Evolutionary conservation across 2,329 filamentous ascomycete genomes (phyloP).

Genomic region (Magnaporthiopsis incrustans): DNA sequence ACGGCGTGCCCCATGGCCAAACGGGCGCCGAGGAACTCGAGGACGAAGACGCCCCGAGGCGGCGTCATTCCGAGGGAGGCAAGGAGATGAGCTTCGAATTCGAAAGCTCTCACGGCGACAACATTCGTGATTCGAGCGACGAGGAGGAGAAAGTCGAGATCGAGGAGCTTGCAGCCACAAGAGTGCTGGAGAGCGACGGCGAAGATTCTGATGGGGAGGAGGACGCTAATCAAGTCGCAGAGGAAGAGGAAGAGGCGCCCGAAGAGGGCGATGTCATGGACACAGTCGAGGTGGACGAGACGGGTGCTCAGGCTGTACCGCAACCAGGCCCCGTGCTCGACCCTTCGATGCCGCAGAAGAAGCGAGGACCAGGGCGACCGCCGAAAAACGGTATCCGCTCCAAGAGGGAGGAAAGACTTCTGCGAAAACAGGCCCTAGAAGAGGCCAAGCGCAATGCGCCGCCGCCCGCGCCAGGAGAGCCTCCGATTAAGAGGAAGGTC

Average conservation of each 20-base stretch:
- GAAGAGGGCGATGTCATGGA: slow-evolving; percentile 21
- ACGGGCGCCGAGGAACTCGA: slow-evolving; percentile 53
- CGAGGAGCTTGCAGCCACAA: slow-evolving; percentile 9
- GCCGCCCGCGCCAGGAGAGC: slow-evolving; percentile 36
- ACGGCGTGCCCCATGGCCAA: slow-evolving; percentile 48
- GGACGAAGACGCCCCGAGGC: slow-evolving; percentile 40
- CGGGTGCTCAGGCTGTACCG: slow-evolving; percentile 16
- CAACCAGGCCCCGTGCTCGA: slow-evolving; percentile 22
- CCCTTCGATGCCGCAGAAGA: slow-evolving; percentile 45
- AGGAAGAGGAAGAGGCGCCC: slow-evolving; percentile 16
- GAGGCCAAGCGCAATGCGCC: slow-evolving; percentile 42
- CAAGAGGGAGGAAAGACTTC: slow-evolving; percentile 60
- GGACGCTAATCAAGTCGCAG: slow-evolving; percentile 13
- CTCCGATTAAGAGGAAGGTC: slow-evolving; percentile 54
- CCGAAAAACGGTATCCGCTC: slow-evolving; percentile 81
- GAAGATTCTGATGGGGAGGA: slow-evolving; percentile 23
- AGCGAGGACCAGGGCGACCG: slow-evolving; percentile 70
- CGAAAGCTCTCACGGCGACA: slow-evolving; percentile 52
- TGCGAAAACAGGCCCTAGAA: slow-evolving; percentile 51
- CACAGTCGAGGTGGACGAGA: slow-evolving; percentile 22
- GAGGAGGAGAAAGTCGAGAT: slow-evolving; percentile 26
- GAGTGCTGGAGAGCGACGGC: slow-evolving; percentile 17
- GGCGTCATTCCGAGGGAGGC: slow-evolving; percentile 45
- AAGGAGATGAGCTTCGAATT: slow-evolving; percentile 71
- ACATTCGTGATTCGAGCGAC: slow-evolving; percentile 48